A percentile compares a stretch with the other conserved stretches of the same genome.
Conservation (phyloP, 352 stramenopile species). For the Stramenopiles sp. region DNA sequence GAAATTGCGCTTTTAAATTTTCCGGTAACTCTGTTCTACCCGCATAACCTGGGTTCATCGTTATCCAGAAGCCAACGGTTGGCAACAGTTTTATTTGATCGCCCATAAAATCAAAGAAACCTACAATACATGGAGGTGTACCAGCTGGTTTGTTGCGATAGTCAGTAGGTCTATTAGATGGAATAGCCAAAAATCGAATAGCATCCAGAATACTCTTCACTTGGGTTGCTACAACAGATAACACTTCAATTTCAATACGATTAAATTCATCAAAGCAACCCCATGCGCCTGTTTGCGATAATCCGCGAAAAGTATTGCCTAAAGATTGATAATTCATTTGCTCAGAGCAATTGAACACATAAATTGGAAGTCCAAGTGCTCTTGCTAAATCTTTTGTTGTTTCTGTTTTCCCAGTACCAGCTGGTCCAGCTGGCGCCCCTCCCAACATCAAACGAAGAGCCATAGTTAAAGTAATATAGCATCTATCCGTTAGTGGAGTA, state of each 20-base stretch:
- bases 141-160: slow-evolving; percentile 18
- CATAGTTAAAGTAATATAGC: slow-evolving; percentile 56
- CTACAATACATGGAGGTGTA: slow-evolving; percentile 29
- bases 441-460: slow-evolving; percentile 48
- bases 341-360: slow-evolving; percentile 63
- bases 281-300: slow-evolving; percentile 79
- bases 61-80: slow-evolving; percentile 72
- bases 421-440: slow-evolving; percentile 45
- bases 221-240: slow-evolving; percentile 82
- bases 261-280: slow-evolving; percentile 93
- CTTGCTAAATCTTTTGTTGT: slow-evolving; percentile 53
- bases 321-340: slow-evolving; percentile 87
- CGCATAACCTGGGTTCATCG: slow-evolving; percentile 77
- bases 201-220: slow-evolving; percentile 91
- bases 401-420: slow-evolving; percentile 59
- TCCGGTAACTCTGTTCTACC: slow-evolving; percentile 67
- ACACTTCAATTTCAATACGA: slow-evolving; percentile 81
- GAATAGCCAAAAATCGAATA: slow-evolving; percentile 21
- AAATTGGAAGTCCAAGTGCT: slow-evolving; percentile 48
- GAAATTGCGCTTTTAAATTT: slow-evolving; percentile 73
- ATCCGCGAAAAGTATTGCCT: slow-evolving; percentile 78
- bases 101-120: slow-evolving; percentile 65
- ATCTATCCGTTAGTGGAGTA: slow-evolving; percentile 52
- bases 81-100: slow-evolving; percentile 53
- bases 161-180: slow-evolving; percentile 24